Evolutionary conservation across 129 eudicot genomes (phyloP).

Genomic region (Chrysanthemum makinoi): DNA sequence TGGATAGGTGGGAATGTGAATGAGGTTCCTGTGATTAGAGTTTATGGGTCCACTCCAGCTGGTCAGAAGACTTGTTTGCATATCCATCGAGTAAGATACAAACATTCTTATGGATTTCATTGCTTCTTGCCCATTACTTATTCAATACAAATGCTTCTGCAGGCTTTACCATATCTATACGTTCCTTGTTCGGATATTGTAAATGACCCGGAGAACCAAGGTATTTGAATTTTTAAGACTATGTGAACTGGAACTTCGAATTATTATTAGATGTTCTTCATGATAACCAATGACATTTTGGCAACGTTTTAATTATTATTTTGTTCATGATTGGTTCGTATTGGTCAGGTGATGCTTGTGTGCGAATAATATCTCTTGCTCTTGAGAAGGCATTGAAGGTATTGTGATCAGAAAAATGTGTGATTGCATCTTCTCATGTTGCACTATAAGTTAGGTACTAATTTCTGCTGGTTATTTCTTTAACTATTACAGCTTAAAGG

Average conservation of each 20-base stretch:
- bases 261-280: constrained; percentile 3
- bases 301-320: neutral
- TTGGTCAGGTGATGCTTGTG: constrained; percentile 49
- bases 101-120: neutral
- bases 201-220: constrained; percentile 52
- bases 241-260: too few species aligned
- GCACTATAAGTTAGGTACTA: constrained; percentile 8
- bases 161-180: constrained; percentile 92
- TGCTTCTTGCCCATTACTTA: constrained; percentile 7
- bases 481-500: constrained; percentile 67
- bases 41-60: constrained; percentile 91
- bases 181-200: constrained; percentile 75
- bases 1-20: constrained; percentile 79
- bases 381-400: constrained; percentile 94
- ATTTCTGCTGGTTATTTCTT: neutral
- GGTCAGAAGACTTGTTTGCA: constrained; percentile 97
- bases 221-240: constrained; percentile 29
- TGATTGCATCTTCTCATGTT: constrained; percentile 10
- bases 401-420: too few species aligned
- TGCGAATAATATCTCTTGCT: constrained; percentile 50
- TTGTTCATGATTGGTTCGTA: constrained; percentile 8
- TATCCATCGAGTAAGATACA: constrained; percentile 60
- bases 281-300: constrained; percentile 17
- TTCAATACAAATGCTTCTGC: constrained; percentile 30
- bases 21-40: constrained; percentile 93